phyloP scores from a whole-genome alignment of 352 stramenopile species.

The Globisporangium parvum region DNA sequence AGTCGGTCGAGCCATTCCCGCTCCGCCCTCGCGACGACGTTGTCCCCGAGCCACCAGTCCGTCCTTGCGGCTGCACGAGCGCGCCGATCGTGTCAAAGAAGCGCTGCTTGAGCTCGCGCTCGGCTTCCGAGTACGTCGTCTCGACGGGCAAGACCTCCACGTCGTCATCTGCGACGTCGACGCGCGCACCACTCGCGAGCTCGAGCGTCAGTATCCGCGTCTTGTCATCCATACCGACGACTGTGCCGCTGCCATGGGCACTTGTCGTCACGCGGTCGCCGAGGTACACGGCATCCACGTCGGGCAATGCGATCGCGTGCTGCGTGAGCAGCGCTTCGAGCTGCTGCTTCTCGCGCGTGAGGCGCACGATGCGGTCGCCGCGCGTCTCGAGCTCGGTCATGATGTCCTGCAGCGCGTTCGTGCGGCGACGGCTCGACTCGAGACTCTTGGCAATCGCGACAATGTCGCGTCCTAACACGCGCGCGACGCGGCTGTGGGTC shows the following conservation, averaged over 20 bases:
- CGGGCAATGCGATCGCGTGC: constrained; percentile 34
- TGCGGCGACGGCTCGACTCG: constrained; percentile 63
- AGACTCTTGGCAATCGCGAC: constrained; percentile 45
- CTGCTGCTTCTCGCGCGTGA: constrained; percentile 61
- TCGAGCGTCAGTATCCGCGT: constrained; percentile 38
- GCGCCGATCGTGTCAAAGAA: constrained; percentile 71
- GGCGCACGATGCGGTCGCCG: constrained; percentile 40
- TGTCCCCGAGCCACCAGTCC: constrained; percentile 11
- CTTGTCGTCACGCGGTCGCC: constrained; percentile 50
- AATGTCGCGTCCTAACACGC: constrained; percentile 34
- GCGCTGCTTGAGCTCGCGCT: constrained; percentile 48
- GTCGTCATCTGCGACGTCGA: constrained; percentile 52
- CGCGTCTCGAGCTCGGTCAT: constrained; percentile 71
- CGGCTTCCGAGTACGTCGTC: constrained; percentile 41
- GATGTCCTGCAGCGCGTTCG: constrained; percentile 70
- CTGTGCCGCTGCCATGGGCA: constrained; percentile 35
- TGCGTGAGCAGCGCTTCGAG: constrained; percentile 43
- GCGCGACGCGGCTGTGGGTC: constrained; percentile 57
- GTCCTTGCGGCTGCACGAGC: constrained; percentile 46
- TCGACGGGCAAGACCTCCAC: constrained; percentile 50
- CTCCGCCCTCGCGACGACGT: constrained; percentile 1
- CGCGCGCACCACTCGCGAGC: constrained; percentile 32
- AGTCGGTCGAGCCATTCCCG: constrained; percentile 1
- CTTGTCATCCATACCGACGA: constrained; percentile 33
- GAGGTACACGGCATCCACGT: constrained; percentile 58